Conservation (phyloP, 2,329 filamentous ascomycete species). For the Diaporthe vexans region DNA sequence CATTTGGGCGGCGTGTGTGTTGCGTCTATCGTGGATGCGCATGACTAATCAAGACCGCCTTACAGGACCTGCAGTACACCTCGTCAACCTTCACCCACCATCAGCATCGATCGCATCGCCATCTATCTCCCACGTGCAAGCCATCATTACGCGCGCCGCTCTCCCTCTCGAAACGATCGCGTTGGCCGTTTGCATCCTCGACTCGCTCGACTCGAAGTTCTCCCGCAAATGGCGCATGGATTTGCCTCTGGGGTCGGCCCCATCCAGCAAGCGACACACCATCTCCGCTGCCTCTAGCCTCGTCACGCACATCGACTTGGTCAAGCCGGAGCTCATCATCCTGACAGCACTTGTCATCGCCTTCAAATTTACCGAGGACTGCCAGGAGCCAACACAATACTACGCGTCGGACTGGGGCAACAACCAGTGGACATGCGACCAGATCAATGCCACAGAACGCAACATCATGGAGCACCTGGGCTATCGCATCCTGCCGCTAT, state of each 20-base stretch:
- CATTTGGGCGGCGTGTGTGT: constrained; percentile 47
- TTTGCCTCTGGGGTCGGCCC: constrained; percentile 62
- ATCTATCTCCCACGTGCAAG: constrained; percentile 71
- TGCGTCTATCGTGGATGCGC: constrained; percentile 43
- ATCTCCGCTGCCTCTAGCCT: constrained; percentile 55
- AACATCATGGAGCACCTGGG: constrained; percentile 75
- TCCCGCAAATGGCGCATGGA: constrained; percentile 72
- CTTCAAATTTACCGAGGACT: constrained; percentile 76
- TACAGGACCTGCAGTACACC: constrained; percentile 74
- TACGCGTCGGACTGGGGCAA: constrained; percentile 69
- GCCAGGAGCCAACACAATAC: constrained; percentile 65
- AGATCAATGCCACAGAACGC: constrained; percentile 75
- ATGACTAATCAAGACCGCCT: constrained; percentile 39
- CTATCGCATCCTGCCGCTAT: constrained; percentile 74
- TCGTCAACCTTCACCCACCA: constrained; percentile 76
- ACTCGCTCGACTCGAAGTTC: constrained; percentile 74
- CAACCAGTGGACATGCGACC: constrained; percentile 69
- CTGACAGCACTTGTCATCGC: constrained; percentile 74
- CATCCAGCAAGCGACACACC: constrained; percentile 61
- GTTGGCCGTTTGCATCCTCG: constrained; percentile 76
- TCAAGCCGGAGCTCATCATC: constrained; percentile 73
- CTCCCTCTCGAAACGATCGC: constrained; percentile 74
- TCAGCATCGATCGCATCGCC: constrained; percentile 71
- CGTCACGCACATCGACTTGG: constrained; percentile 68
- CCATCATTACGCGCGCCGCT: constrained; percentile 69